A percentile compares a stretch with the other conserved stretches of the same genome.
Evolutionary conservation across 2,329 filamentous ascomycete genomes (phyloP).

Genomic region (Trichoderma simmonsii): DNA sequence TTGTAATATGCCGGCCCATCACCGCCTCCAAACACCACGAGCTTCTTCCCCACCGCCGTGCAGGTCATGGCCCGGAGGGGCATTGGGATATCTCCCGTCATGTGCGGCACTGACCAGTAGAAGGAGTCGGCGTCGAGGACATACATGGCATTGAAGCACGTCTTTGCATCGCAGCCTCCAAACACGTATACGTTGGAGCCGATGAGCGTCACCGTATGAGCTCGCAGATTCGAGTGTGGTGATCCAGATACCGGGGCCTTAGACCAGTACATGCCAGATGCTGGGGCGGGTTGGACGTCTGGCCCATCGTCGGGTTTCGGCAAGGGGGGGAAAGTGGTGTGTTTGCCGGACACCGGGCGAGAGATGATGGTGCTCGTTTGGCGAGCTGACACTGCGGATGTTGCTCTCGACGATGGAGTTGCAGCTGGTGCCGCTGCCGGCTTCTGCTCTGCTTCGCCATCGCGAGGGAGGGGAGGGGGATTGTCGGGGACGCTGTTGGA

Average conservation of each 20-base stretch:
- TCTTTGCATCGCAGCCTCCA: conserved; percentile 63
- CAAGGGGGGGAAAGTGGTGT: conserved; percentile 55
- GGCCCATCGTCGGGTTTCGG: conserved; percentile 54
- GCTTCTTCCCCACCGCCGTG: conserved; percentile 67
- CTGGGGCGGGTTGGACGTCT: conserved; percentile 60
- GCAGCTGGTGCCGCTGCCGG: conserved; percentile 10
- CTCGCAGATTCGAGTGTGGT: conserved; percentile 59
- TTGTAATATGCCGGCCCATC: conserved; percentile 71
- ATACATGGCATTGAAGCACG: conserved; percentile 68
- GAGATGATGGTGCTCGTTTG: conserved; percentile 20
- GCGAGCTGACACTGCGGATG: conserved; percentile 25
- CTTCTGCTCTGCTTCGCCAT: conserved; percentile 5
- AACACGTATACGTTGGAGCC: conserved; percentile 67
- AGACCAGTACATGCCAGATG: conserved; percentile 72
- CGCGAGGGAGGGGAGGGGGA: conserved; percentile 36
- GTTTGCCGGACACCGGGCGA: conserved; percentile 37
- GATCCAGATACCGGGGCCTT: conserved; percentile 61
- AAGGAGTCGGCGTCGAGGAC: conserved; percentile 68
- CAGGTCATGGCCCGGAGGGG: conserved; percentile 69
- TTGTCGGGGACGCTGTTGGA: conserved; percentile 35
- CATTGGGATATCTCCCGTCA: conserved; percentile 61
- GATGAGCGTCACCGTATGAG: conserved; percentile 64
- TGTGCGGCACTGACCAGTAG: conserved; percentile 64
- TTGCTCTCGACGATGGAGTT: conserved; percentile 21
- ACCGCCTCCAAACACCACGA: conserved; percentile 67